Conservation (phyloP, 2,329 filamentous ascomycete species). For the Ciborinia camelliae region DNA sequence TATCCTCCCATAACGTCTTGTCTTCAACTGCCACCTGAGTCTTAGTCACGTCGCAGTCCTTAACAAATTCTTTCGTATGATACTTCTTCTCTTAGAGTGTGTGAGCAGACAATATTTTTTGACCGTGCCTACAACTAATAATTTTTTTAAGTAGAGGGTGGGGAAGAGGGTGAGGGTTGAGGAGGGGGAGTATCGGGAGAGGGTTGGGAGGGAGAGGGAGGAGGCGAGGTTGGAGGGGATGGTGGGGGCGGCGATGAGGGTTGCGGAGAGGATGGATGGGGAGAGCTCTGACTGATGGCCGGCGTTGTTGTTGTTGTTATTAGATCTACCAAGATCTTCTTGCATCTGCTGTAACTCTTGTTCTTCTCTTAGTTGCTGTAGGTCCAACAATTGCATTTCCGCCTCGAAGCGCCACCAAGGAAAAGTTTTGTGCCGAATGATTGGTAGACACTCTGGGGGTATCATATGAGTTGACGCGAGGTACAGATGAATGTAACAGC, state of each 20-base stretch:
- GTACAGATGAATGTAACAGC: no score
- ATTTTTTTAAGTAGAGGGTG: slow-evolving; percentile 38
- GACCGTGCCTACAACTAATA: slow-evolving; percentile 1
- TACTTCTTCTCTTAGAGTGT: background rate
- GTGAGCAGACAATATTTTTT: background rate
- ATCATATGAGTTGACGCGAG: no score
- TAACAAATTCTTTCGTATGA: slow-evolving; percentile 35
- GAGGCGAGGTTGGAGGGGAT: slow-evolving; percentile 64
- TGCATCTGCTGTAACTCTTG: slow-evolving; percentile 82
- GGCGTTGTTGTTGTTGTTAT: slow-evolving; percentile 40
- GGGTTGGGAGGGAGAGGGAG: slow-evolving; percentile 63
- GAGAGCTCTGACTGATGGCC: slow-evolving; percentile 86
- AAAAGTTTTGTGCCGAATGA: no score
- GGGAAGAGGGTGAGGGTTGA: slow-evolving; percentile 61
- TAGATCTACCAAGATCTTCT: slow-evolving; percentile 64
- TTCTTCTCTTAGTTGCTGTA: slow-evolving; percentile 78
- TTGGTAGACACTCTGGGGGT: no score
- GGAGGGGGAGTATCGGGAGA: slow-evolving; percentile 56
- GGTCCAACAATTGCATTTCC: slow-evolving; percentile 85
- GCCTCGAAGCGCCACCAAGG: slow-evolving; percentile 87
- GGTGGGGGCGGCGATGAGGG: slow-evolving; percentile 74
- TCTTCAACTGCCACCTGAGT: slow-evolving; percentile 64
- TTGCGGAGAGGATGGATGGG: slow-evolving; percentile 83
- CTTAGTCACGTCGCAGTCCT: slow-evolving; percentile 77
- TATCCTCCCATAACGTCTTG: slow-evolving; percentile 70